phyloP scores from a whole-genome alignment of 2,329 filamentous ascomycete genomes.

The Hymenoscyphus fructigenus region DNA sequence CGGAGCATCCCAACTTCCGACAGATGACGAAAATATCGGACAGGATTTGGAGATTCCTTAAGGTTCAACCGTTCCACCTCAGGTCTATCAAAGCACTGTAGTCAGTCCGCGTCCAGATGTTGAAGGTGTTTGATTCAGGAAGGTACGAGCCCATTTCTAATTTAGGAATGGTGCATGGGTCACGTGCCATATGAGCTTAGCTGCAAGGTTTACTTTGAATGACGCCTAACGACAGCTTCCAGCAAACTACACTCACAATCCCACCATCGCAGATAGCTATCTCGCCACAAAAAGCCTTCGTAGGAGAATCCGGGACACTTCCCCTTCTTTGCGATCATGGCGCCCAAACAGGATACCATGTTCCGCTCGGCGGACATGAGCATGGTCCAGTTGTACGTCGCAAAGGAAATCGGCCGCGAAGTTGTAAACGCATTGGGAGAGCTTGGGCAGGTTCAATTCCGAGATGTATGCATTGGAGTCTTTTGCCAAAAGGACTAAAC shows the following conservation, averaged over 20 bases:
- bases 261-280: constrained; percentile 2
- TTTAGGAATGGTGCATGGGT: neutral
- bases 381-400: constrained; percentile 99
- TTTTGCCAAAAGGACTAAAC: constrained; percentile 6
- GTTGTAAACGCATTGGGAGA: constrained; percentile 95
- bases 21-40: no score
- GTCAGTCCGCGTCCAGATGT: no score
- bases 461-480: constrained; percentile 66
- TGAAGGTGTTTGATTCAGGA: no score
- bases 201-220: constrained; percentile 3
- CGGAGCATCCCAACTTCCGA: no score
- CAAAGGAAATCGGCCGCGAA: constrained; percentile 97
- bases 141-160: no score
- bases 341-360: constrained; percentile 79
- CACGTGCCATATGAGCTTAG: constrained; percentile 4
- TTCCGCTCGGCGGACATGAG: constrained; percentile 99
- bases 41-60: no score
- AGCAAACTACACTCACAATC: constrained; percentile 5
- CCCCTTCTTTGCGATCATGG: constrained; percentile 47
- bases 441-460: constrained; percentile 93
- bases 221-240: constrained; percentile 7
- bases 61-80: no score
- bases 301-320: constrained; percentile 18
- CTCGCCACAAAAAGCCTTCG: constrained; percentile 19
- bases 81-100: no score